Base-by-base conservation (phyloP, 106 monocot genomes). In the Acorus gramineus region DNA sequence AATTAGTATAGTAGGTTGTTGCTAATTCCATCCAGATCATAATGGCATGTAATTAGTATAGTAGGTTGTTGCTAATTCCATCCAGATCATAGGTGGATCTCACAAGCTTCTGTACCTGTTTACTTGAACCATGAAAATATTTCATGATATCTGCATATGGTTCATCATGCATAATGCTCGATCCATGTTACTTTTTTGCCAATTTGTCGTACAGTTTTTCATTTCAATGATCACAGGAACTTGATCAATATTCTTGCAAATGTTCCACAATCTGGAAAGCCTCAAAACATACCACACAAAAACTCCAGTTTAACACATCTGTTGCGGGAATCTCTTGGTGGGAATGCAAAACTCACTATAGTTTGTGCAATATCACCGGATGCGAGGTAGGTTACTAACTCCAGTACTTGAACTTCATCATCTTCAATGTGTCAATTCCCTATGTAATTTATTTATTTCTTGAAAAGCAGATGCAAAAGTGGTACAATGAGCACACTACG, bases 401-500 rank as follows among this genome's bases (percentile, higher is more conserved):
- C 10, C 3, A 3, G 43, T 60, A 42, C 4, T 42, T 66, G 3
- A 44, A 48, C 9, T 7, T 53, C 44, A 47, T 1, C 9, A 44
- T 13, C 14, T 13, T 44, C 14, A 4, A 52, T 66, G 1, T 57
- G 11, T 42, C 3, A 45, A 13, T 46, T 66, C 11, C 55, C 46
- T 2, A 59, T 55, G 53, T 61, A 52, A 8, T 5, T 10, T 65
- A 62, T 6, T 8, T 46, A 47, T 10, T 45, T 28, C 75, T 47
- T 47, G 45, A 28, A 57, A 68, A 62, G 65, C 76, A 94, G 91
- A 63, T 77, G 68, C 58, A 84, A 63, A 77, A 49, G 77, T 65
- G 82, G 76, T 45, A 87, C 87, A 66, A 46, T 91, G 54, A 92
- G 96, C 76, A 98, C 96, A 47, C 72, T 98, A 13, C 72, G 96